phyloP scores from a whole-genome alignment of 352 stramenopile species.

The Phytophthora litchii region DNA sequence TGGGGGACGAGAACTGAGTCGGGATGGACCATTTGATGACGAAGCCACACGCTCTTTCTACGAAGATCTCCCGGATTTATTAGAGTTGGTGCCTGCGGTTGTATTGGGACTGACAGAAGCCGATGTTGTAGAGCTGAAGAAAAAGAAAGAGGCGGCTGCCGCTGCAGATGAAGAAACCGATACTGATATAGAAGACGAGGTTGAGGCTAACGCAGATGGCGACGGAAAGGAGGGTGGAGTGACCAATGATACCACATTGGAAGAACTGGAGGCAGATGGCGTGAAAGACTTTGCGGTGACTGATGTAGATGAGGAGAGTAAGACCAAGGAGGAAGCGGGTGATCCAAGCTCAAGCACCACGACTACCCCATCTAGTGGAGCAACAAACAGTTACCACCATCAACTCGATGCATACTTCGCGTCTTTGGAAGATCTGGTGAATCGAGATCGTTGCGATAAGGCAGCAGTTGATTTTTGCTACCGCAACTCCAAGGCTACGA shows the following conservation, averaged over 20 bases:
- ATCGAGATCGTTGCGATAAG: constrained; percentile 95
- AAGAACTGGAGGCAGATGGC: constrained; percentile 27
- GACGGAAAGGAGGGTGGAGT: constrained; percentile 38
- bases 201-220: constrained; percentile 40
- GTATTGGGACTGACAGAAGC: constrained; percentile 92
- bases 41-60: constrained; percentile 97
- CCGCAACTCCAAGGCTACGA: constrained; percentile 93
- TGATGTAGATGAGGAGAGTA: constrained; percentile 30
- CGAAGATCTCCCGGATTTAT: constrained; percentile 95
- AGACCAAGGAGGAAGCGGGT: constrained; percentile 20
- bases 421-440: constrained; percentile 94
- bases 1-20: constrained; percentile 65
- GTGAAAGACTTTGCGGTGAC: constrained; percentile 6
- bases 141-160: constrained; percentile 68
- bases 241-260: constrained; percentile 10
- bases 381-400: constrained; percentile 85
- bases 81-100: constrained; percentile 94
- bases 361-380: constrained; percentile 8
- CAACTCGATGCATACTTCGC: constrained; percentile 93
- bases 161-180: constrained; percentile 51
- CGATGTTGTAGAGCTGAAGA: constrained; percentile 86
- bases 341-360: constrained; percentile 4
- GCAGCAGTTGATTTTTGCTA: constrained; percentile 96
- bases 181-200: constrained; percentile 42
- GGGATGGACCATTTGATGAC: constrained; percentile 94